A percentile compares a stretch with the other conserved stretches of the same genome.
These are phyloP conservation scores for Aphanoascus verrucosus DNA, from an alignment of 2,329 filamentous ascomycete species.

Conservation along the genomic window DNA sequence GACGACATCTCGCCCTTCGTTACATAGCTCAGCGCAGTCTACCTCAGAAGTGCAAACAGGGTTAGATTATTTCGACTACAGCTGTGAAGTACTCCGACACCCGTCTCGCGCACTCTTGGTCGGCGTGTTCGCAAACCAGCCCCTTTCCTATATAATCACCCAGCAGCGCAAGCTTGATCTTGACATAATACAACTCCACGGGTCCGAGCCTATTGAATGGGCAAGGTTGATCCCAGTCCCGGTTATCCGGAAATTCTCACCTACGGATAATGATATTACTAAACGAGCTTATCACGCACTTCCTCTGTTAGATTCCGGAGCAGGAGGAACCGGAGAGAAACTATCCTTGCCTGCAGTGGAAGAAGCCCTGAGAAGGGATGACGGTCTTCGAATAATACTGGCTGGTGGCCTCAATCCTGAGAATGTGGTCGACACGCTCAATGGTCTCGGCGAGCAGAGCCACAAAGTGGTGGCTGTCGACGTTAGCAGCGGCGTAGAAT, in stretches of 20 bases:
- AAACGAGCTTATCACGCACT: constrained; percentile 70
- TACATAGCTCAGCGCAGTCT: constrained; percentile 17
- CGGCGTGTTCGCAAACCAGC: constrained; percentile 88
- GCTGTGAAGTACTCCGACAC: constrained; percentile 38
- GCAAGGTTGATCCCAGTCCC: constrained; percentile 79
- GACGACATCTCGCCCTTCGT: constrained; percentile 26
- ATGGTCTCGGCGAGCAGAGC: constrained; percentile 49
- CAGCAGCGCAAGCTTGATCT: constrained; percentile 66
- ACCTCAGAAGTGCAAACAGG: constrained; percentile 20
- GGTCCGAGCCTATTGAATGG: constrained; percentile 87
- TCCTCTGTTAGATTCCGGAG: constrained; percentile 76
- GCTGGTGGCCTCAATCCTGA: constrained; percentile 74
- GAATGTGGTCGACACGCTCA: constrained; percentile 61
- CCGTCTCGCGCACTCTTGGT: constrained; percentile 64
- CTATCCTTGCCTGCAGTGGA: constrained; percentile 63
- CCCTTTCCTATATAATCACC: constrained; percentile 68
- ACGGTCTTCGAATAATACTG: constrained; percentile 62
- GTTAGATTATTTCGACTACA: constrained; percentile 60
- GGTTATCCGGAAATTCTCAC: constrained; percentile 76
- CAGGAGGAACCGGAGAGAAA: constrained; percentile 68
- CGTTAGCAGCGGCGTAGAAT: constrained; percentile 89
- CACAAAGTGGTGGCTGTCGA: constrained; percentile 70
- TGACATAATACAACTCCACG: constrained; percentile 88
- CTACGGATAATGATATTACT: constrained; percentile 60
- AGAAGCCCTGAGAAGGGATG: constrained; percentile 53